Base-by-base conservation (phyloP, 2,329 filamentous ascomycete species). In the Furcasterigmium sp. region DNA sequence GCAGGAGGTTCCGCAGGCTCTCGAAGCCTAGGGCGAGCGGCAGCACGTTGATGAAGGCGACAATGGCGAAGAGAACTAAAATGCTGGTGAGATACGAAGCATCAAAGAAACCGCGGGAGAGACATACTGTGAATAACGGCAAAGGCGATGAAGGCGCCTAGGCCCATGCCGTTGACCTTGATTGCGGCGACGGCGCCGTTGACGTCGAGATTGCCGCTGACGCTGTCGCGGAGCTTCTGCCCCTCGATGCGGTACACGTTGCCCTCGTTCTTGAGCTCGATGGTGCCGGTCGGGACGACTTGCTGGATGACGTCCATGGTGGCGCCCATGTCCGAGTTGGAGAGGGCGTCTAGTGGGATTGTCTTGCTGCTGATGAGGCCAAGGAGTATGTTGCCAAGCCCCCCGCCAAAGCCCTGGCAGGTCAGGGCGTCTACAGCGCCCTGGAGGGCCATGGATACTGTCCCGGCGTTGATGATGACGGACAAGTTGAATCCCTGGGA, bases 361-460 rank as follows among this genome's bases (percentile, higher is more conserved):
- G 52, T 51, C 35, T 53, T 52, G 46, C 54, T 55, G 18, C 46
- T 44, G 15, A 49, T 26, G 3, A 65, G 44, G 2, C 62, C 60
- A 1, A 52, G 18, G 4, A 42, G 28, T 8, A 65, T 37, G 9
- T 60, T 56, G 0, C 49, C 44, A 7, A 64, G 8, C 3, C 62
- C 63, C 7, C 32, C 32, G 6, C 57, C 62, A 5, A 65, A 43
- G 10, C 63, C 63, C 45, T 60, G 50, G 37, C 61, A 64, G 0
- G 50, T 56, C 11, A 66, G 50, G 0, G 53, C 43, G 18, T 65
- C 53, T 13, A 62, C 41, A 14, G 52, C 54, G 5, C 50, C 53
- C 43, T 65, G 63, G 1, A 51, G 34, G 2, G 58, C 49, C 8
- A 48, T 51, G 0, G 61, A 62, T 8, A 65, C 43, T 1, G 53